phyloP scores from a whole-genome alignment of 768 basidiomycete species.

The Termitomyces sp. region DNA sequence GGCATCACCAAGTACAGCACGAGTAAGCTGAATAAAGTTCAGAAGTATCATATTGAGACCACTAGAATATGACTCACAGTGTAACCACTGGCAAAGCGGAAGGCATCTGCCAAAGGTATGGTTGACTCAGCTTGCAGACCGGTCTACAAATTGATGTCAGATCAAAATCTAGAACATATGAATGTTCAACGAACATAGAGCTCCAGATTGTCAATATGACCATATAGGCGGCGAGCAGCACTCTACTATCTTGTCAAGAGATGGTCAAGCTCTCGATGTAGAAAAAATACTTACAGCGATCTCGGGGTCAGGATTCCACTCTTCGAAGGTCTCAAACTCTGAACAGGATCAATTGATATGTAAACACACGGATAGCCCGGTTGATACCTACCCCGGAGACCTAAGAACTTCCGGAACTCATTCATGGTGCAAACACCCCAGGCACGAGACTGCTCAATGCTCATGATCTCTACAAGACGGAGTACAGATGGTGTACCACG shows the following conservation, averaged over 20 bases:
- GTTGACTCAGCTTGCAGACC: slow-evolving; percentile 31
- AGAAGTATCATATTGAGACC: not conserved
- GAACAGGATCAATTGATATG: not conserved
- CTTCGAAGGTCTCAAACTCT: slow-evolving; percentile 45
- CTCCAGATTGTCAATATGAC: slow-evolving; percentile 31
- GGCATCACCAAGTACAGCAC: slow-evolving; percentile 51
- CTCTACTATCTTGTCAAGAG: not conserved
- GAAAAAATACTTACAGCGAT: slow-evolving; percentile 31
- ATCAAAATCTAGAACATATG: not conserved
- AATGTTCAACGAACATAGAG: slow-evolving; percentile 23
- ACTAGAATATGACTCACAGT: slow-evolving; percentile 16
- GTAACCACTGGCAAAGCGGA: slow-evolving; percentile 26
- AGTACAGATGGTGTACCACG: slow-evolving; percentile 44
- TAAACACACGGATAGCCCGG: not conserved
- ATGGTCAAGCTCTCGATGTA: not conserved
- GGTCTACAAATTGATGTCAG: slow-evolving; percentile 9
- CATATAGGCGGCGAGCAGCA: slow-evolving; percentile 29
- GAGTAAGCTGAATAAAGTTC: slow-evolving; percentile 29
- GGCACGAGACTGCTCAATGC: slow-evolving; percentile 47
- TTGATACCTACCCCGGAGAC: slow-evolving; percentile 34
- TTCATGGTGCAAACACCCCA: slow-evolving; percentile 61
- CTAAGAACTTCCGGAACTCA: slow-evolving; percentile 50
- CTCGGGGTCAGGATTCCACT: slow-evolving; percentile 50
- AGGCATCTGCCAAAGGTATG: slow-evolving; percentile 26
- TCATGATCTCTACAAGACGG: slow-evolving; percentile 52